Conservation (phyloP, 2,329 filamentous ascomycete genomes). For the Ceratocystis eucalypticola region DNA sequence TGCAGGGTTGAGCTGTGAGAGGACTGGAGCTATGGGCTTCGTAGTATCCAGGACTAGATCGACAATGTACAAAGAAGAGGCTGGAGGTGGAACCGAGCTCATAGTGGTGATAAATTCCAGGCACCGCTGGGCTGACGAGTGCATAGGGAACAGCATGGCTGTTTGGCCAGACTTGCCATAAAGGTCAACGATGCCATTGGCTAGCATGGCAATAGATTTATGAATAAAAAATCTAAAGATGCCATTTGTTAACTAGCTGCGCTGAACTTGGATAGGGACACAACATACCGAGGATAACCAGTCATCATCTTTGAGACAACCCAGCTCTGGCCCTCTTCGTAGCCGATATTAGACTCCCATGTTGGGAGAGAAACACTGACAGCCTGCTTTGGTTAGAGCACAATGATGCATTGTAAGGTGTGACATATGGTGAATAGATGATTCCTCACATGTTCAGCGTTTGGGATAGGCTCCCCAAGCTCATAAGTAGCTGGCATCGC, state of each 20-base stretch:
- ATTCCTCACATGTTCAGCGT: constrained; percentile 60
- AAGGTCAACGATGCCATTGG: constrained; percentile 49
- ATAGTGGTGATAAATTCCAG: constrained; percentile 50
- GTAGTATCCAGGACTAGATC: constrained; percentile 50
- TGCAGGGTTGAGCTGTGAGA: constrained; percentile 43
- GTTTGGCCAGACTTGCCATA: constrained; percentile 49
- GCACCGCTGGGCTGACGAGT: constrained; percentile 56
- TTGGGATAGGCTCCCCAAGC: constrained; percentile 60
- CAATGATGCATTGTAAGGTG: too few species aligned
- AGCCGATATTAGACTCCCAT: constrained; percentile 81
- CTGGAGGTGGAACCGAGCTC: constrained; percentile 35
- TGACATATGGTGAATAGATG: too few species aligned
- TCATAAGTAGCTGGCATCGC: constrained; percentile 35
- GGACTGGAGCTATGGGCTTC: constrained; percentile 36
- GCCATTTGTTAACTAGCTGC: neutral
- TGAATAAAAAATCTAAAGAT: constrained; percentile 73
- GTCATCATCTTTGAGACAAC: constrained; percentile 75
- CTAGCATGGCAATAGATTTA: constrained; percentile 63
- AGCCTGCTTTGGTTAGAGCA: constrained; percentile 42
- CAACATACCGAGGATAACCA: constrained; percentile 66
- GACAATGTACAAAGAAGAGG: constrained; percentile 36
- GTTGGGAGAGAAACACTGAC: constrained; percentile 92
- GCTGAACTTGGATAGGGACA: neutral
- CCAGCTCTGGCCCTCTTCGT: constrained; percentile 84
- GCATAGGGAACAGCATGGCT: constrained; percentile 74